Conservation (phyloP, 805 yeast genomes). For the Kuraishia hungarica region DNA sequence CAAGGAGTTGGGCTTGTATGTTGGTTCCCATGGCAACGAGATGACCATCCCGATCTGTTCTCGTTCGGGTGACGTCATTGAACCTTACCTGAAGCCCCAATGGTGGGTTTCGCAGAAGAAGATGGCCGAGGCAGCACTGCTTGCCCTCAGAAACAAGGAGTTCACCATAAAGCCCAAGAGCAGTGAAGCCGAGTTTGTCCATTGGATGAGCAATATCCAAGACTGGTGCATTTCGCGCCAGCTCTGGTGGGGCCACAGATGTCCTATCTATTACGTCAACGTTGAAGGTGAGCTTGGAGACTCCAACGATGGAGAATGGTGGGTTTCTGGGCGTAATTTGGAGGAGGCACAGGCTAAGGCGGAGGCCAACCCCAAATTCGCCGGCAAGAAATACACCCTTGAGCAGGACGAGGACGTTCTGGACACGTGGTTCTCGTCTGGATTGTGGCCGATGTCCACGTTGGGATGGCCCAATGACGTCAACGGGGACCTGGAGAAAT, state of each 20-base stretch:
- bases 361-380: slow-evolving; percentile 59
- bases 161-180: slow-evolving; percentile 79
- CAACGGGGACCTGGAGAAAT: slow-evolving; percentile 63
- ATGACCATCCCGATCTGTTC: slow-evolving; percentile 93
- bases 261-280: slow-evolving; percentile 87
- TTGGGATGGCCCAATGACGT: slow-evolving; percentile 83
- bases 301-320: slow-evolving; percentile 55
- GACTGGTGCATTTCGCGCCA: slow-evolving; percentile 99
- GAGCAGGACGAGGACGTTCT: slow-evolving; percentile 97
- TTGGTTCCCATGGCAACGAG: slow-evolving; percentile 88
- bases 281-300: slow-evolving; percentile 70
- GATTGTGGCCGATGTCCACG: slow-evolving; percentile 96
- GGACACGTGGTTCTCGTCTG: slow-evolving; percentile 98
- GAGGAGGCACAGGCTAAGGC: slow-evolving; percentile 76
- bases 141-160: slow-evolving; percentile 76
- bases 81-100: slow-evolving; percentile 95
- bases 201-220: slow-evolving; percentile 92
- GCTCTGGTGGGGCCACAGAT: slow-evolving; percentile 93
- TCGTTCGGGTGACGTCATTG: slow-evolving; percentile 95
- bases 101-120: slow-evolving; percentile 96
- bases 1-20: slow-evolving; percentile 62
- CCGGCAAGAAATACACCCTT: slow-evolving; percentile 60
- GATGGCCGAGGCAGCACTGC: slow-evolving; percentile 82
- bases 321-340: slow-evolving; percentile 83
- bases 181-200: slow-evolving; percentile 88